Conservation (phyloP, 208 protist genomes). For the Tritrichomonas foetus region DNA sequence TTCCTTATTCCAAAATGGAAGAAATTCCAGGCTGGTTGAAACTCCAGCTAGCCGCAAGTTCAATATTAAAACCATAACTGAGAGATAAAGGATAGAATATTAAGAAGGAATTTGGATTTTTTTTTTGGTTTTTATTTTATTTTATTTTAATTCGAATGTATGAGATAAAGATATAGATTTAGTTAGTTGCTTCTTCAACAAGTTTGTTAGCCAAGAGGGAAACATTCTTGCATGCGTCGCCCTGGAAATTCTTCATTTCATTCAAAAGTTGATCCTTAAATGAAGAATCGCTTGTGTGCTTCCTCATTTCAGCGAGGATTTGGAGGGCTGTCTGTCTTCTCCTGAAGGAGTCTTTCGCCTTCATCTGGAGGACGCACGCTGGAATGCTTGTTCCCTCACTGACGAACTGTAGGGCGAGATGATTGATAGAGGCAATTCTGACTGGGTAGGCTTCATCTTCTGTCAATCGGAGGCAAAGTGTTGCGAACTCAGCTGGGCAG, state of each 20-base stretch:
- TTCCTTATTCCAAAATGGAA: too few species aligned
- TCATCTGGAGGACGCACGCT: neutral
- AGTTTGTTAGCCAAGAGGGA: neutral
- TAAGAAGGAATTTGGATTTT: too few species aligned
- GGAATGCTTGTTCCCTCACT: neutral
- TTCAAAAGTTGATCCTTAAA: neutral
- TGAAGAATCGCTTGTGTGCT: neutral
- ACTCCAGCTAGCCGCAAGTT: too few species aligned
- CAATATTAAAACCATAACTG: too few species aligned
- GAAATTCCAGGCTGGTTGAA: too few species aligned
- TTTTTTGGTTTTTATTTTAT: too few species aligned
- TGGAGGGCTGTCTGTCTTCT: neutral
- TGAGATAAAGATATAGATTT: too few species aligned
- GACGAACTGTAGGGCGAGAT: neutral
- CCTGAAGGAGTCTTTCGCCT: neutral
- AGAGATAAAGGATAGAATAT: too few species aligned
- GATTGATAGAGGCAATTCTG: neutral
- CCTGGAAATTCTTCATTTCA: neutral
- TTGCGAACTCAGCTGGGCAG: neutral
- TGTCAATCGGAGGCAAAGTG: neutral
- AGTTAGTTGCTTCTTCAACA: neutral
- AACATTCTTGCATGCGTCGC: neutral
- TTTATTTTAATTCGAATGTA: too few species aligned
- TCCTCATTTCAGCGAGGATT: neutral
- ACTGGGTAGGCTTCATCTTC: conserved; percentile 26